A percentile compares a stretch with the other conserved stretches of the same genome.
phyloP scores from a whole-genome alignment of 495 filamentous ascomycete species.

The Rhypophila decipiens region DNA sequence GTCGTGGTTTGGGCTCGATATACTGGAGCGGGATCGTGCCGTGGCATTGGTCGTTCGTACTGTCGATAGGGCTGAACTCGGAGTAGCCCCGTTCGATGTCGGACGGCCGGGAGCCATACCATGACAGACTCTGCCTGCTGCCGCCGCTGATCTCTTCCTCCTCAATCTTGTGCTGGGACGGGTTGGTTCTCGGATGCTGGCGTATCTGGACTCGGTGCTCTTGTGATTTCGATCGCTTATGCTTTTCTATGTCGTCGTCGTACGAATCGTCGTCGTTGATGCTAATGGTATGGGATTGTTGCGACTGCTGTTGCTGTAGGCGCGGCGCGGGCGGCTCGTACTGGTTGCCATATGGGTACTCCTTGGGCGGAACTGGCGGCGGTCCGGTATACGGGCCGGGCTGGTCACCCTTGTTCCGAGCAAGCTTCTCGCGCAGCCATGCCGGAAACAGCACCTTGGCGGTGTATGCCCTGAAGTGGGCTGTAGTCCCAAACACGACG shows the following conservation, averaged over 20 bases:
- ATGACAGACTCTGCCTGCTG: neutral
- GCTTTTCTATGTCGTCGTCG: neutral
- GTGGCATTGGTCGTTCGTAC: neutral
- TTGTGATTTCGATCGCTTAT: no score
- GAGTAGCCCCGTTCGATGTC: neutral
- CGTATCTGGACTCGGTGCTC: no score
- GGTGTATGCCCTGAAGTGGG: constrained; percentile 26
- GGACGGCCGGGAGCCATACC: neutral
- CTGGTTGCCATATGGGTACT: no score
- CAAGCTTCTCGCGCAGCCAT: constrained; percentile 2
- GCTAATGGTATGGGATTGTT: neutral
- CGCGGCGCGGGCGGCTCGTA: neutral
- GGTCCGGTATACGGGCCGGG: neutral
- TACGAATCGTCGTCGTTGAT: neutral
- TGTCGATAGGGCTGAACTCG: neutral
- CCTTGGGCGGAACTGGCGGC: neutral
- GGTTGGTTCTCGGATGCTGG: no score
- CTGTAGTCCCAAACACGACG: constrained; percentile 38
- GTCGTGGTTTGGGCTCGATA: neutral
- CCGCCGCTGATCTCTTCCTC: neutral
- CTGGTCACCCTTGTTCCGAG: neutral
- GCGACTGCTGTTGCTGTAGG: neutral
- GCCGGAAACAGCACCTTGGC: constrained; percentile 9
- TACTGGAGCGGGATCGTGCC: neutral
- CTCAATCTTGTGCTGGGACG: no score